phyloP scores from a whole-genome alignment of 2,329 filamentous ascomycete genomes.

The Mariannaea elegans region DNA sequence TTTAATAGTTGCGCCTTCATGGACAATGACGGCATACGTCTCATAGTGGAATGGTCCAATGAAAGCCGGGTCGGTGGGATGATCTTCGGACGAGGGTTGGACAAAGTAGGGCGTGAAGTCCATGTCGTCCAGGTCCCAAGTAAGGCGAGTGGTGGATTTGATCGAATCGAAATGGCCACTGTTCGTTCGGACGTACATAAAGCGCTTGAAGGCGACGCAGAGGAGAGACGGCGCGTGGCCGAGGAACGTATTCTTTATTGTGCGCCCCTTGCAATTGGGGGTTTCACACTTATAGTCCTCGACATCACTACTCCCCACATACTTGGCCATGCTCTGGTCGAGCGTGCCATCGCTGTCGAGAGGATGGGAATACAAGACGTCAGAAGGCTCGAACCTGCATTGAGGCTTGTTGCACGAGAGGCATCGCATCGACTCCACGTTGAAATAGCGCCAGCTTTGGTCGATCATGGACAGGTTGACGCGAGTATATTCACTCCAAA shows the following conservation, averaged over 20 bases:
- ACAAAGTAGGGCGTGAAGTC: conserved; percentile 59
- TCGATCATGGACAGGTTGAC: conserved; percentile 80
- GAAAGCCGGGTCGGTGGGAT: conserved; percentile 51
- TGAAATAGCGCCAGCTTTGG: conserved; percentile 81
- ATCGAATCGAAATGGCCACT: conserved; percentile 43
- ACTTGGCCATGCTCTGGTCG: conserved; percentile 74
- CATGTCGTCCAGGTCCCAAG: conserved; percentile 79
- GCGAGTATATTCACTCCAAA: conserved; percentile 77
- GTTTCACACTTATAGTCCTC: conserved; percentile 75
- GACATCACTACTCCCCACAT: conserved; percentile 73
- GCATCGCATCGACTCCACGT: conserved; percentile 76
- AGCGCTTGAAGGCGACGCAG: conserved; percentile 77
- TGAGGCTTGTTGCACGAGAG: conserved; percentile 62
- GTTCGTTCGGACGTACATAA: conserved; percentile 41
- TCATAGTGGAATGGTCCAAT: conserved; percentile 77
- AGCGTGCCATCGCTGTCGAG: conserved; percentile 47
- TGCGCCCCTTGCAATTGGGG: conserved; percentile 71
- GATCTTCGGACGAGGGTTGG: conserved; percentile 38
- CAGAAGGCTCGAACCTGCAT: conserved; percentile 55
- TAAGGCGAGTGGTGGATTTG: conserved; percentile 77
- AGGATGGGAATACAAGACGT: conserved; percentile 62
- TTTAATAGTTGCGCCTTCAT: conserved; percentile 72
- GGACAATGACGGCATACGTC: conserved; percentile 84
- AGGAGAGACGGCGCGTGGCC: conserved; percentile 83
- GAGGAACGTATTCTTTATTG: conserved; percentile 76